Base-by-base conservation (phyloP, 225 moss, liverwort and hornwort species). In the Bryum argenteum region DNA sequence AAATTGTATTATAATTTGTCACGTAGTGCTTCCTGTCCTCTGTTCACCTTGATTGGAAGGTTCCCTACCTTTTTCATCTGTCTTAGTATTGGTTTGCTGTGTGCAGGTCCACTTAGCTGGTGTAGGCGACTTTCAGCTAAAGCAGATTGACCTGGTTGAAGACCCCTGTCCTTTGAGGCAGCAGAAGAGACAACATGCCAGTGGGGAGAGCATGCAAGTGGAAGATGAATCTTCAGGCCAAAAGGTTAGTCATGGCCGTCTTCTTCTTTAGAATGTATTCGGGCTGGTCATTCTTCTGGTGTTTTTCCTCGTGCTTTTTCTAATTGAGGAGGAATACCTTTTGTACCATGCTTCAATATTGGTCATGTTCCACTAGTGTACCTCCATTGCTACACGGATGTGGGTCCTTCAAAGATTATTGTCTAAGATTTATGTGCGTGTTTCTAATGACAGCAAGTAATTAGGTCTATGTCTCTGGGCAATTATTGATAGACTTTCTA, bases 31-130 rank as follows among this genome's bases (percentile, higher is more conserved):
- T n/a, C n/a, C n/a, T n/a, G n/a, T n/a, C n/a, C n/a, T n/a, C n/a
- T n/a, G n/a, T n/a, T 33, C 33, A 33, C 33, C 33, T 33, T 33
- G 33, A 33, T 33, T 33, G 33, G 33, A 7, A 47, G 54, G 24
- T 75, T 68, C 5, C 20, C 8, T 22, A 42, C 47, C 21, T 38
- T 75, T 58, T 43, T 14, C 16, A 18, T 6, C 14, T n/a, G 17
- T 26, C 28, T 65, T 54, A 70, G 63, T 37, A 47, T 65, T 75
- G 17, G 8, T 70, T 9, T 65, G 41, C 54, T 71, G 62, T 15
- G 52, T 76, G 73, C 83, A 96, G 96, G 88, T 94, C 47, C 92
- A 99, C 77, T 74, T 99, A 74, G 81, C 94, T 75, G 98, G 94
- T 41, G 81, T 87, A 69, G 98, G 98, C 39, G 98, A 99, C 71